Evolutionary conservation across 2,329 filamentous ascomycete species (phyloP).

Genomic region (Acephala macrosclerotiorum): DNA sequence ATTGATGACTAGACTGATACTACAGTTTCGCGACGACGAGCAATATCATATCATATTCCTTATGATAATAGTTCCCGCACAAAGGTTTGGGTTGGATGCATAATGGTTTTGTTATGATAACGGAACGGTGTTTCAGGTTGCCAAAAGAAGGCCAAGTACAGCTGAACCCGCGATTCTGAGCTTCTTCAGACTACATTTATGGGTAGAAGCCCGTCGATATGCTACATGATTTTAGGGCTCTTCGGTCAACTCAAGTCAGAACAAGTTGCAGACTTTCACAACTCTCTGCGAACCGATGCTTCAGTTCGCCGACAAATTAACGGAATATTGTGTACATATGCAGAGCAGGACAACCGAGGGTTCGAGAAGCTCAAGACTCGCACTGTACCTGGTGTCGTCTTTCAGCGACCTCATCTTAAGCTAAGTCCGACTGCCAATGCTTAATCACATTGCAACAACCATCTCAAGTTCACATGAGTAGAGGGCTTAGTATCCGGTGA

Average conservation of each 20-base stretch:
- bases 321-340: not conserved
- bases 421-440: not conserved
- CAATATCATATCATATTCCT: constrained; percentile 5
- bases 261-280: not conserved
- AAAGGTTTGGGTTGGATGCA: constrained; percentile 3
- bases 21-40: not conserved
- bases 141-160: constrained; percentile 4
- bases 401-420: not conserved
- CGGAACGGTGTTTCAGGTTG: constrained; percentile 12
- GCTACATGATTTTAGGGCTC: not conserved
- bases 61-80: constrained; percentile 6
- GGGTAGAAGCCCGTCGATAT: not conserved
- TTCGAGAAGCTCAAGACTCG: not conserved
- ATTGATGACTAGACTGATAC: constrained; percentile 6
- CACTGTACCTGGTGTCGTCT: not conserved
- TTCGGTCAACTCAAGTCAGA: not conserved
- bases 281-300: not conserved
- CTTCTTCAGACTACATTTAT: not conserved
- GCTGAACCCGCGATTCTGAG: not conserved
- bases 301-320: not conserved
- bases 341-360: not conserved
- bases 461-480: not conserved
- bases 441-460: not conserved
- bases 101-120: constrained; percentile 7
- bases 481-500: not conserved